These are phyloP conservation scores for Musa schizocarpa DNA, from an alignment of 176 grass and related monocot genomes.

Conservation along the genomic window DNA sequence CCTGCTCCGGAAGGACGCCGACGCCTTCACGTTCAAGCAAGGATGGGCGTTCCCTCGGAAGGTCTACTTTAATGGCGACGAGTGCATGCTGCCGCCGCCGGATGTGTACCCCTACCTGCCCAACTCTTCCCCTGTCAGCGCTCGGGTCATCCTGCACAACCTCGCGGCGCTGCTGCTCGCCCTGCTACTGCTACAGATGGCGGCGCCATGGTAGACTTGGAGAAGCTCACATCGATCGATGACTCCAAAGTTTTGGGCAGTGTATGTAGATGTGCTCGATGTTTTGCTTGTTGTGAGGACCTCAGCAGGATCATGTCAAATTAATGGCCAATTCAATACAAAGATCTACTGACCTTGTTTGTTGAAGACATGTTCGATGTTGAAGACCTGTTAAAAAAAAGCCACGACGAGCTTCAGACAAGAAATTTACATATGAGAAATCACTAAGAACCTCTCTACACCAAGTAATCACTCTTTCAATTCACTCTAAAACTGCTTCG, in stretches of 20 bases:
- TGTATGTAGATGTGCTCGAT: background rate
- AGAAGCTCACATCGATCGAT: background rate
- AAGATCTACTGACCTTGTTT: background rate
- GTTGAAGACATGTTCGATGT: too few relatives aligned
- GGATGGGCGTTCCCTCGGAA: conserved; percentile 24
- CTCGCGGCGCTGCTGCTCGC: background rate
- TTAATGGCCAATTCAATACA: background rate
- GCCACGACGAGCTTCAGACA: too few relatives aligned
- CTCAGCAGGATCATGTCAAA: background rate
- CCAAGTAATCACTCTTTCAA: too few relatives aligned
- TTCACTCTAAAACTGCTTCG: too few relatives aligned
- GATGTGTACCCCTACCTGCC: conserved; percentile 15
- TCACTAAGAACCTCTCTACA: too few relatives aligned
- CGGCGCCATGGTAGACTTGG: background rate
- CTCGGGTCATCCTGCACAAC: background rate
- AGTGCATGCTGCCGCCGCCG: conserved; percentile 12
- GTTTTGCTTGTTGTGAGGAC: background rate
- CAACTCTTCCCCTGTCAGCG: background rate
- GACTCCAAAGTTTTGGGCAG: background rate
- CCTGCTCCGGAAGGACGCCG: conserved; percentile 2
- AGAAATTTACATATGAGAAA: too few relatives aligned
- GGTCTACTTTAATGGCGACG: conserved; percentile 22
- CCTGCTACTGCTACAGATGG: background rate
- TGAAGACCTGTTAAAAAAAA: too few relatives aligned
- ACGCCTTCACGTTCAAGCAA: conserved; percentile 19